A percentile compares a stretch with the other conserved stretches of the same genome.
These are phyloP conservation scores for Malus hybrid DNA, from an alignment of 331 rosid genomes.

Conservation along the genomic window DNA sequence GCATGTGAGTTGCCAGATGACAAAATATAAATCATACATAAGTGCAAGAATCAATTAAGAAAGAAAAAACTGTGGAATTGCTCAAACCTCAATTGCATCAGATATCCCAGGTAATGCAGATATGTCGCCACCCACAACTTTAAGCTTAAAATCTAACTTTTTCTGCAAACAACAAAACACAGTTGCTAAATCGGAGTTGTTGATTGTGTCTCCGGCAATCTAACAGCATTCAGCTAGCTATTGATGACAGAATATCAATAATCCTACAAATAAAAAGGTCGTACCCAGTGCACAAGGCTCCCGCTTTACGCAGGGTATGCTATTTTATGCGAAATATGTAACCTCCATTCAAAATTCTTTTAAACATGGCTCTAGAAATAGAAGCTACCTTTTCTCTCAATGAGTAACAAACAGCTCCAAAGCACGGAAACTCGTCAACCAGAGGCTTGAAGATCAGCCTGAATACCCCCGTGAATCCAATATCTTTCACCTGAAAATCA, in stretches of 20 bases:
- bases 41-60: background rate
- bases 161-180: constrained; percentile 44
- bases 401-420: constrained; percentile 92
- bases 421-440: constrained; percentile 85
- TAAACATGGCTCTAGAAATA: constrained; percentile 2
- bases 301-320: too few species aligned
- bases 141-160: constrained; percentile 78
- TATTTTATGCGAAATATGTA: background rate
- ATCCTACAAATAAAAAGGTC: background rate
- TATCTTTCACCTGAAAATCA: constrained; percentile 63
- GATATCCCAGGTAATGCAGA: constrained; percentile 83
- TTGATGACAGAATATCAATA: background rate
- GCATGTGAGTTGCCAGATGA: background rate
- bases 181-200: constrained; percentile 1
- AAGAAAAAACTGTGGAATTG: constrained; percentile 5
- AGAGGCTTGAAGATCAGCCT: constrained; percentile 91
- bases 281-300: too few species aligned
- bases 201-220: background rate
- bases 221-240: background rate
- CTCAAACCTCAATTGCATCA: constrained; percentile 74
- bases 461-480: constrained; percentile 93
- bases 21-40: background rate
- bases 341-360: background rate
- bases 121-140: constrained; percentile 89
- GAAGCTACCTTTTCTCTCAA: constrained; percentile 68